These are phyloP conservation scores for Saitoella complicata DNA, from an alignment of 805 yeast species.

Conservation along the genomic window DNA sequence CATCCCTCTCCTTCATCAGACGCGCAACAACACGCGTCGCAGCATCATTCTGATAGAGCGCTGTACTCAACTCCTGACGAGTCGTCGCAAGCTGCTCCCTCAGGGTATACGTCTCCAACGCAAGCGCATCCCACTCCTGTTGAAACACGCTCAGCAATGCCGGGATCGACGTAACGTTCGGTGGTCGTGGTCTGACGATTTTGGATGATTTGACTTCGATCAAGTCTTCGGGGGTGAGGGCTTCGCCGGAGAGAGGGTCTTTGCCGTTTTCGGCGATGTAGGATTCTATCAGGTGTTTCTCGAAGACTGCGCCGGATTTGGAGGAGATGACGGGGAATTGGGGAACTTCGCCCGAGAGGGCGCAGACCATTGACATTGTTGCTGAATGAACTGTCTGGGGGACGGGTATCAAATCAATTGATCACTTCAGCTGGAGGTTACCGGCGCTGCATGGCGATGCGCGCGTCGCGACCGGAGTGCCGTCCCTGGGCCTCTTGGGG, in stretches of 20 bases:
- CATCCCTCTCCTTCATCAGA: conserved; percentile 61
- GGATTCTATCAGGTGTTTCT: conserved; percentile 38
- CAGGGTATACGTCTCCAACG: conserved; percentile 61
- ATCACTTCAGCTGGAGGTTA: too few species aligned
- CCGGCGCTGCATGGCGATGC: too few species aligned
- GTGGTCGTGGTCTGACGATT: conserved; percentile 26
- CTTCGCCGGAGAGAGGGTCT: conserved; percentile 64
- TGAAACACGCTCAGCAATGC: conserved; percentile 59
- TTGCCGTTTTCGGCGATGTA: conserved; percentile 48
- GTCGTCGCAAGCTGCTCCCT: conserved; percentile 53
- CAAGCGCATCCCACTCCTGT: conserved; percentile 78
- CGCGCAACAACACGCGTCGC: conserved; percentile 72
- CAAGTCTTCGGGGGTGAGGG: conserved; percentile 41
- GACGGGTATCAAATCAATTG: too few species aligned
- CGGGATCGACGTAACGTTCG: conserved; percentile 57
- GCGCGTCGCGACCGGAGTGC: too few species aligned
- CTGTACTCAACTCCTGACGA: conserved; percentile 56
- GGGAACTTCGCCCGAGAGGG: too few species aligned
- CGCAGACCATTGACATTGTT: too few species aligned
- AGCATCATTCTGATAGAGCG: conserved; percentile 77
- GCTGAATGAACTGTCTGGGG: too few species aligned
- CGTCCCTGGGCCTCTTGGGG: too few species aligned
- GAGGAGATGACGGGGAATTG: too few species aligned
- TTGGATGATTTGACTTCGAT: conserved; percentile 26
- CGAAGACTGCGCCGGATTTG: conserved; percentile 43